These are phyloP conservation scores for Alloteropsis semialata DNA, from an alignment of 176 grass and related monocot genomes.

Conservation along the genomic window DNA sequence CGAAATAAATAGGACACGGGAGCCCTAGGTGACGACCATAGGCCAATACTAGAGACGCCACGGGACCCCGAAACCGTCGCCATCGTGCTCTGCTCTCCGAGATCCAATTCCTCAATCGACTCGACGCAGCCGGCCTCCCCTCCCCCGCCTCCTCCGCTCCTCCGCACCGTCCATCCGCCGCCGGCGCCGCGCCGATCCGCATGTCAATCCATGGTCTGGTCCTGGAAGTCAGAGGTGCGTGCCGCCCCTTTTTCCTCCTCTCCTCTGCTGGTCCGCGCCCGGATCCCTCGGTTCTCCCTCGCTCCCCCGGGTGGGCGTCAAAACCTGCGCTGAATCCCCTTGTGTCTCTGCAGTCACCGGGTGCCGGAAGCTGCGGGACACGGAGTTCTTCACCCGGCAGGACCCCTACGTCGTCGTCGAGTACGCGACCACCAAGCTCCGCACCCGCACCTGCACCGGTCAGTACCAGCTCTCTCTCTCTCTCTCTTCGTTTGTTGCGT, in stretches of 20 bases:
- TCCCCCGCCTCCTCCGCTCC: not conserved
- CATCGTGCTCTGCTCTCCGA: too few relatives aligned
- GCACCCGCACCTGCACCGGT: slow-evolving; percentile 86
- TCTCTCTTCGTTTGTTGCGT: not conserved
- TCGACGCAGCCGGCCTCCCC: too few relatives aligned
- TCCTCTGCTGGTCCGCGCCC: not conserved
- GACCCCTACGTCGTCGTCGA: slow-evolving; percentile 90
- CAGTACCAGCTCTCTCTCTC: too few relatives aligned
- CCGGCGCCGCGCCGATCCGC: not conserved
- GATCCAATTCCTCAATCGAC: too few relatives aligned
- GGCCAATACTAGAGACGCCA: too few relatives aligned
- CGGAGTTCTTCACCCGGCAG: slow-evolving; percentile 76
- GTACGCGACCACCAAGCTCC: slow-evolving; percentile 68
- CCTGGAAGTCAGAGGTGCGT: slow-evolving; percentile 75
- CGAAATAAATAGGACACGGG: too few relatives aligned
- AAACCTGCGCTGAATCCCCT: not conserved
- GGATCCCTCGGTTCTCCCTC: not conserved
- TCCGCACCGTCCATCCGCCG: too few relatives aligned
- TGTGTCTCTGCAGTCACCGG: slow-evolving; percentile 57
- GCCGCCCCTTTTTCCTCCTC: not conserved
- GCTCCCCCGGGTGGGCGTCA: too few relatives aligned
- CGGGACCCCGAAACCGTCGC: too few relatives aligned
- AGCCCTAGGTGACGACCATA: too few relatives aligned
- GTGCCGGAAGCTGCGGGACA: slow-evolving; percentile 77
- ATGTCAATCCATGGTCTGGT: slow-evolving; percentile 76